A percentile compares a stretch with the other conserved stretches of the same genome.
These are phyloP conservation scores for Phytophthora quininea DNA, from an alignment of 352 stramenopile species.

Conservation along the genomic window DNA sequence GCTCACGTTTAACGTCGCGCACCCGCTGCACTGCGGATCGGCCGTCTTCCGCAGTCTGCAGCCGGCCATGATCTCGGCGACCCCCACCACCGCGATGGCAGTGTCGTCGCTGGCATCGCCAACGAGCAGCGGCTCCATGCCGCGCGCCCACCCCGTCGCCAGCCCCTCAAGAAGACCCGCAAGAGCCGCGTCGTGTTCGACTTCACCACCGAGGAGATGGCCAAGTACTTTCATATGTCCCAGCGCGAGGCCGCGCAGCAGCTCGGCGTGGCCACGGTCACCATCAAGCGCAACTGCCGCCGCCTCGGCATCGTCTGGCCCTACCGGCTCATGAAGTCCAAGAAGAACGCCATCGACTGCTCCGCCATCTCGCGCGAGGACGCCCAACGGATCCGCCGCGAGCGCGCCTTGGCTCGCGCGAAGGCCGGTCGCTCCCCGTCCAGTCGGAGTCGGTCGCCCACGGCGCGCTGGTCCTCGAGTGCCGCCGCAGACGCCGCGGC, in stretches of 20 bases:
- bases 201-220: conserved; percentile 57
- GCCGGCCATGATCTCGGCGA: conserved; percentile 9
- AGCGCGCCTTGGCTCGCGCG: conserved; percentile 36
- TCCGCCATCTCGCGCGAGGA: conserved; percentile 46
- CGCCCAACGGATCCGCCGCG: conserved; percentile 38
- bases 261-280: conserved; percentile 62
- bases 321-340: conserved; percentile 60
- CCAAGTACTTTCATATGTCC: conserved; percentile 66
- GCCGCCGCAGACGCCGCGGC: conserved; percentile 22
- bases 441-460: conserved; percentile 17
- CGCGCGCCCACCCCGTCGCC: conserved; percentile 11
- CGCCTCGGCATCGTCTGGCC: conserved; percentile 64
- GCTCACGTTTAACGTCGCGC: conserved; percentile 20
- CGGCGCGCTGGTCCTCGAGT: conserved; percentile 7
- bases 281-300: conserved; percentile 65
- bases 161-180: conserved; percentile 37
- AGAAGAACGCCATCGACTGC: conserved; percentile 45
- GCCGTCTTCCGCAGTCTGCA: conserved; percentile 1
- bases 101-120: conserved; percentile 20
- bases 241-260: conserved; percentile 57
- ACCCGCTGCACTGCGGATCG: conserved; percentile 23
- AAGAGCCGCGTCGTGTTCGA: conserved; percentile 63
- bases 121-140: conserved; percentile 2
- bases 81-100: not conserved
- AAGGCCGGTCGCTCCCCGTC: conserved; percentile 38